These are phyloP conservation scores for Geotrichum siamense DNA, from an alignment of 1,139 yeast species.

Conservation along the genomic window DNA sequence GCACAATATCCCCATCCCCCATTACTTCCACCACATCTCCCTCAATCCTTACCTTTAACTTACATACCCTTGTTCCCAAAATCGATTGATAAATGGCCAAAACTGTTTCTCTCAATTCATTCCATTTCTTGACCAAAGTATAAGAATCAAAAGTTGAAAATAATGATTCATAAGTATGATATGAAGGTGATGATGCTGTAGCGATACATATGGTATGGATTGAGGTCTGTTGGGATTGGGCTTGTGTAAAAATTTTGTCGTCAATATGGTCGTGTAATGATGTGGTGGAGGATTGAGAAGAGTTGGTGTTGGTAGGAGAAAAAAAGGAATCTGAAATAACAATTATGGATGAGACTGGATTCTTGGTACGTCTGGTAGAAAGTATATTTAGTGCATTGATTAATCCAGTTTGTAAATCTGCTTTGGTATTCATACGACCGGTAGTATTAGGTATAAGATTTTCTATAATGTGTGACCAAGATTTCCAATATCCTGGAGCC, in stretches of 20 bases:
- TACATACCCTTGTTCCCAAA: neutral
- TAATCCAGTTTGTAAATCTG: slow-evolving; percentile 2
- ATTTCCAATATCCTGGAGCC: slow-evolving; percentile 14
- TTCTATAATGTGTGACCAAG: slow-evolving; percentile 14
- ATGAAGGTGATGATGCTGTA: too few species aligned
- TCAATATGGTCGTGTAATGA: neutral
- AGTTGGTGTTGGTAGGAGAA: neutral
- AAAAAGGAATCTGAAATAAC: slow-evolving; percentile 17
- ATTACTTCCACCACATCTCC: neutral
- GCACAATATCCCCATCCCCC: neutral
- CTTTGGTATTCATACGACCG: slow-evolving; percentile 5
- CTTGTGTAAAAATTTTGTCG: neutral
- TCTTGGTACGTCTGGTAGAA: slow-evolving; percentile 5
- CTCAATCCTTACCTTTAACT: neutral
- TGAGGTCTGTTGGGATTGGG: neutral
- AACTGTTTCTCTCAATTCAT: neutral
- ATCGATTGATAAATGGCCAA: slow-evolving; percentile 6
- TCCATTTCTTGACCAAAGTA: slow-evolving; percentile 5
- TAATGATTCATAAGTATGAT: slow-evolving; percentile 3
- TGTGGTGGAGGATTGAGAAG: neutral
- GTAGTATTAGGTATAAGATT: slow-evolving; percentile 14
- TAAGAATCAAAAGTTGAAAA: slow-evolving; percentile 3
- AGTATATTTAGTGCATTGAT: slow-evolving; percentile 2
- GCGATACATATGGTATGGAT: slow-evolving; percentile 8
- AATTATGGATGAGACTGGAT: slow-evolving; percentile 16